Conservation (phyloP, 805 yeast species). For the Dipodascus albidus region DNA sequence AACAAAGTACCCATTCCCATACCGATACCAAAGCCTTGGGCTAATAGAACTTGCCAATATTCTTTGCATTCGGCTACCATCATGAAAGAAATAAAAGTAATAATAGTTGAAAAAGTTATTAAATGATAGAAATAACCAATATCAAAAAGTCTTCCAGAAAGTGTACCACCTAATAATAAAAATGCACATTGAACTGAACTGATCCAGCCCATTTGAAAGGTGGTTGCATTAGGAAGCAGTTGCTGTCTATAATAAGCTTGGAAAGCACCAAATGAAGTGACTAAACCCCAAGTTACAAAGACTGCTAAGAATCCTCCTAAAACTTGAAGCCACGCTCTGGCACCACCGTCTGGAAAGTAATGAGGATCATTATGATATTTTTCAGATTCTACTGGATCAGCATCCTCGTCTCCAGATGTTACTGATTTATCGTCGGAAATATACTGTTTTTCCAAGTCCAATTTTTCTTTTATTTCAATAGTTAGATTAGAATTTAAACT, state of each 20-base stretch:
- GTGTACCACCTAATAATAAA: constrained; percentile 16
- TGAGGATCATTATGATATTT: neutral
- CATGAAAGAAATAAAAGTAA: constrained; percentile 22
- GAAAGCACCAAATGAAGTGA: constrained; percentile 45
- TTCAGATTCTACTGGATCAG: neutral
- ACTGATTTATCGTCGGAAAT: neutral
- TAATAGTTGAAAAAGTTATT: constrained; percentile 16
- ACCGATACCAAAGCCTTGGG: constrained; percentile 41
- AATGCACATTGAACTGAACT: constrained; percentile 18
- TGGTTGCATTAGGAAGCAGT: constrained; percentile 30
- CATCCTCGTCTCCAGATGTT: neutral
- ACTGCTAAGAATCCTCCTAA: constrained; percentile 32
- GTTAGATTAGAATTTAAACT: neutral
- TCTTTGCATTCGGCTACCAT: constrained; percentile 27
- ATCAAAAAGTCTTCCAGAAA: constrained; percentile 24
- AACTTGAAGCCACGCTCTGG: constrained; percentile 39
- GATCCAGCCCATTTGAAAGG: constrained; percentile 37
- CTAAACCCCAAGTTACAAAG: constrained; percentile 47
- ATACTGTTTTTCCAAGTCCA: neutral
- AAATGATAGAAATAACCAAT: constrained; percentile 18
- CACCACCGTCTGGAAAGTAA: constrained; percentile 31
- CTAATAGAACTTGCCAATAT: constrained; percentile 40
- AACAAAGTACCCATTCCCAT: constrained; percentile 23
- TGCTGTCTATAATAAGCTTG: constrained; percentile 34
- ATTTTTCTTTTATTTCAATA: neutral